These are phyloP conservation scores for Grammothele lineata DNA, from an alignment of 768 basidiomycete species.

Conservation along the genomic window DNA sequence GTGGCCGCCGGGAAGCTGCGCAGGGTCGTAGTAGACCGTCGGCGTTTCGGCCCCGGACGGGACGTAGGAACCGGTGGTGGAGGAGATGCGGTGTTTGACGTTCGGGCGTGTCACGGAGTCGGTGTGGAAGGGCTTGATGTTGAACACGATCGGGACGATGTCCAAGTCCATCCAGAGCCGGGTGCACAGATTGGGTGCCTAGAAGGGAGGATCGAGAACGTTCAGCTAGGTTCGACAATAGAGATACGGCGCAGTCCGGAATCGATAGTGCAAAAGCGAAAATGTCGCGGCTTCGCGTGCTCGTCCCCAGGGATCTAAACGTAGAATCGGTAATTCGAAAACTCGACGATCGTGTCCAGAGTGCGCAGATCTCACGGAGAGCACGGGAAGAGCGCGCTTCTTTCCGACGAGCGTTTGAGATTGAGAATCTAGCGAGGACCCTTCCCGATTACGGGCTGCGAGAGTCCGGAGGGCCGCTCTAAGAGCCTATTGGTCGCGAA, in stretches of 20 bases:
- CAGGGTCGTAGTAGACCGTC: slow-evolving; percentile 58
- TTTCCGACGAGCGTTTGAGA: neutral
- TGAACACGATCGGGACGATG: slow-evolving; percentile 81
- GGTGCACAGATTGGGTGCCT: slow-evolving; percentile 82
- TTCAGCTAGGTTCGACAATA: neutral
- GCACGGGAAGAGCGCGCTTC: too few species aligned
- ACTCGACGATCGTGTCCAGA: neutral
- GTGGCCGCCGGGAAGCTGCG: slow-evolving; percentile 39
- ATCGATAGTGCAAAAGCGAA: neutral
- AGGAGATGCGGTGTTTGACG: slow-evolving; percentile 78
- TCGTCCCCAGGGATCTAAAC: too few species aligned
- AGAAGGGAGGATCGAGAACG: neutral
- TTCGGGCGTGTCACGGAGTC: slow-evolving; percentile 76
- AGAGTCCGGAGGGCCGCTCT: neutral
- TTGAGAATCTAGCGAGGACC: neutral
- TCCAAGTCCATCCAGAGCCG: slow-evolving; percentile 81
- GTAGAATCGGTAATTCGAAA: too few species aligned
- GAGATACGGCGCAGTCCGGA: neutral
- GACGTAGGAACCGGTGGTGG: slow-evolving; percentile 73
- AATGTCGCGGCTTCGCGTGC: too few species aligned
- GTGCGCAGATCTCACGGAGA: neutral
- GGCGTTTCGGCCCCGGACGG: slow-evolving; percentile 77
- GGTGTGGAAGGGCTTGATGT: slow-evolving; percentile 79
- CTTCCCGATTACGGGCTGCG: neutral
- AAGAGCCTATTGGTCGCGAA: too few species aligned